Evolutionary conservation across 257 asterid species (phyloP).

Genomic region (Cinchona pubescens): DNA sequence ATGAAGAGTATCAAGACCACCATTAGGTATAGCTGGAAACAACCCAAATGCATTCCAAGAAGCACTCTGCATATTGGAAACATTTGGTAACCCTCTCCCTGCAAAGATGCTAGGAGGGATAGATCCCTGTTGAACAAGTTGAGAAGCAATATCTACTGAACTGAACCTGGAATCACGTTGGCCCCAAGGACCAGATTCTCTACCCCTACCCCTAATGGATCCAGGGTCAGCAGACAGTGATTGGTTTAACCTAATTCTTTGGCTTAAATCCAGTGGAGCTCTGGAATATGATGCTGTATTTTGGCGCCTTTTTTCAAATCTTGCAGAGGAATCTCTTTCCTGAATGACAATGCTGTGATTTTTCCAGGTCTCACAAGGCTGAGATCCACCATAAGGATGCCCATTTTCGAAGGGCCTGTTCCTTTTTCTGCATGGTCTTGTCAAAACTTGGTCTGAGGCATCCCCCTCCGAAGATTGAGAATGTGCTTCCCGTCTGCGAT

Average conservation of each 20-base stretch:
- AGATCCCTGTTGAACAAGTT: slow-evolving; percentile 60
- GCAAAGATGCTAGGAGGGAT: slow-evolving; percentile 60
- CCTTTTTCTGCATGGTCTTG: slow-evolving; percentile 68
- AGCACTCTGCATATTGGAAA: slow-evolving; percentile 48
- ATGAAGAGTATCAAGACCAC: slow-evolving; percentile 73
- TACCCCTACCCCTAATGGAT: slow-evolving; percentile 67
- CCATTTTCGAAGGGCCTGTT: slow-evolving; percentile 82
- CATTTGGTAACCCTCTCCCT: slow-evolving; percentile 69
- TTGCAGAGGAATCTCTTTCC: slow-evolving; percentile 50
- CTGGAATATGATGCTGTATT: slow-evolving; percentile 55
- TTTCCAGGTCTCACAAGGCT: slow-evolving; percentile 50
- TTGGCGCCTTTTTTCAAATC: slow-evolving; percentile 61
- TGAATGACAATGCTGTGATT: slow-evolving; percentile 32
- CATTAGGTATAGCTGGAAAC: slow-evolving; percentile 76
- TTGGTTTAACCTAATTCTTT: slow-evolving; percentile 56
- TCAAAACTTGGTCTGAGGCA: slow-evolving; percentile 52
- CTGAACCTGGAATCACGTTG: slow-evolving; percentile 69
- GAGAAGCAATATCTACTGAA: slow-evolving; percentile 65
- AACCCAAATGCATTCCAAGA: slow-evolving; percentile 83
- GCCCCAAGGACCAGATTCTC: slow-evolving; percentile 67
- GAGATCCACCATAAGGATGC: slow-evolving; percentile 48
- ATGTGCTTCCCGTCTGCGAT: slow-evolving; percentile 69
- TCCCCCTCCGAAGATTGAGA: slow-evolving; percentile 71
- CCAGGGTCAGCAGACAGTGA: slow-evolving; percentile 51
- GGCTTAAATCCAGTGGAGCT: slow-evolving; percentile 58